Evolutionary conservation across 148 eudicot genomes (phyloP), one percentile per base, ranked within the genome.

Genomic region (Amaranthus palmeri): DNA sequence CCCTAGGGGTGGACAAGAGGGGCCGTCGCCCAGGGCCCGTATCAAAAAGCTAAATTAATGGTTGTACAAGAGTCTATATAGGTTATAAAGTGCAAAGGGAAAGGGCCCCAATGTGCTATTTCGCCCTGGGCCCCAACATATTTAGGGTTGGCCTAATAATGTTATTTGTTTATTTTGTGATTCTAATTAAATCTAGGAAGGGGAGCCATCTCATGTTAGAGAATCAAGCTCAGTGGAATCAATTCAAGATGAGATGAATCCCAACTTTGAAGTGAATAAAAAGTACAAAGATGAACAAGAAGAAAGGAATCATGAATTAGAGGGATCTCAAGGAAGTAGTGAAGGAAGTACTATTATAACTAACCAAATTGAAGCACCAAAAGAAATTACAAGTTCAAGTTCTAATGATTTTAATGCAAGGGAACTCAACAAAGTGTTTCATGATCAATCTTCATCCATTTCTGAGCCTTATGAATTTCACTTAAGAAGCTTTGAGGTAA

Each of bases 271-370:
- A 14, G 13, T 69, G 54, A 71, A 63, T 58, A 74, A 78, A 69
- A 69, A 25, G 36, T 25, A 75, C 8, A 74, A 78, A 74, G 74
- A 64, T 15, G 81, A 56, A 7, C 64, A 43, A 8, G 69, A 12
- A 57, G 71, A 69, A 74, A 54, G 54, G 36, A 25, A 25, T 15
- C 18, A 69, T 45, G 67, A 62, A 12, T 25, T 45, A 51, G 43
- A 42, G 45, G 77, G 52, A 69, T 79, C 71, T 36, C 71, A 51
- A 4, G 70, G 69, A 63, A 68, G 50, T 43, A 49, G 49, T 36
- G 80, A 60, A 46, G 61, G 67, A 67, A 61, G 59, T 61, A 72
- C 49, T 4, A 5, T 0, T 36, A 49, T 65, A n/a, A 25, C 36
- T 25, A 36, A 65, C 44, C 73, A 54, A 61, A 11, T 5, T 47